These are phyloP conservation scores for Quercus berberidifolia DNA, from an alignment of 306 rosid genomes.

Conservation along the genomic window DNA sequence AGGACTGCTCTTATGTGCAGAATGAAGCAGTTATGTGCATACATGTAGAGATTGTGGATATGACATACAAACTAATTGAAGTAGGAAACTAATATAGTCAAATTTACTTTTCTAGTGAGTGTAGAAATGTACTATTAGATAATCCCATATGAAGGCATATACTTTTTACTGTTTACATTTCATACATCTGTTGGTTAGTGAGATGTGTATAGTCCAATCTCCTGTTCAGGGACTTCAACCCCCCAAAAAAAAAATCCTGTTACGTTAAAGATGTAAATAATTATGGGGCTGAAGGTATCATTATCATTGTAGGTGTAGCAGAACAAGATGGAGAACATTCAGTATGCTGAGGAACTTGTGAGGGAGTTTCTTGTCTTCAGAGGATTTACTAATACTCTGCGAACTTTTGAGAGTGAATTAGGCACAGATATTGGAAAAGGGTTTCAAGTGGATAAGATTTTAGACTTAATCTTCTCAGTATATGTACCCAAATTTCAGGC, in stretches of 20 bases:
- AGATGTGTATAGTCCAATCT: not conserved
- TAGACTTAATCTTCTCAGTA: slow-evolving; percentile 73
- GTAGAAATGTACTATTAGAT: not conserved
- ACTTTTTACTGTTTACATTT: not conserved
- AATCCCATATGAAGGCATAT: not conserved
- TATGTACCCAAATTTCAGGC: slow-evolving; percentile 71
- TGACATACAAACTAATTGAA: not conserved
- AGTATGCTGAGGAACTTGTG: slow-evolving; percentile 87
- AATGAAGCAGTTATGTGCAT: not conserved
- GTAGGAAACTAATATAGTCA: not conserved
- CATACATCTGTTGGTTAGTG: not conserved
- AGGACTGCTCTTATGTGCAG: not conserved
- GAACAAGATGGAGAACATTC: slow-evolving; percentile 75
- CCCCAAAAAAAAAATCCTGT: not conserved
- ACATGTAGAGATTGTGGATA: not conserved
- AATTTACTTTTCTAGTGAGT: not conserved
- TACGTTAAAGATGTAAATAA: not conserved
- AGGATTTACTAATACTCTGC: slow-evolving; percentile 81
- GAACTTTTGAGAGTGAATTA: slow-evolving; percentile 74
- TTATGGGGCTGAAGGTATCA: slow-evolving; percentile 1
- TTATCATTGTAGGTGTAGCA: slow-evolving; percentile 7
- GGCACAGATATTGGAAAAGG: slow-evolving; percentile 69
- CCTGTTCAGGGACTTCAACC: too few species aligned
- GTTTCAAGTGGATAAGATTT: slow-evolving; percentile 76
- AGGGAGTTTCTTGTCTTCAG: slow-evolving; percentile 86